Conservation (phyloP, 2,329 filamentous ascomycete species). For the Capronia coronata region DNA sequence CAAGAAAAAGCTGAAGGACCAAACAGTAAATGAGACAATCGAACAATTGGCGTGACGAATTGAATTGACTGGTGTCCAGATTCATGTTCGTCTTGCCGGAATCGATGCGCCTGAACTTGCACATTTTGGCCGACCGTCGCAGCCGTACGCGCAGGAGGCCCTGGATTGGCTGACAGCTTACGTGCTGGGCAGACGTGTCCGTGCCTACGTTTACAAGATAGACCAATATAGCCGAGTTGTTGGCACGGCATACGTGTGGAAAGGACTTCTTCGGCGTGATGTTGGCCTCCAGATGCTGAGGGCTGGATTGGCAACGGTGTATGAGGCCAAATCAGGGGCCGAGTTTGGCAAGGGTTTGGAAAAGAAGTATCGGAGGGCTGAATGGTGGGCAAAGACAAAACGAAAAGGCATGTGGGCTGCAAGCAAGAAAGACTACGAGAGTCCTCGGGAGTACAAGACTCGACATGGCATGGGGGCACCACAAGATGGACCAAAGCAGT, state of each 20-base stretch:
- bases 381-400: conserved; percentile 55
- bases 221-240: conserved; percentile 94
- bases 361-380: conserved; percentile 44
- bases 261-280: conserved; percentile 62
- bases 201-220: conserved; percentile 71
- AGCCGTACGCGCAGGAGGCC: conserved; percentile 77
- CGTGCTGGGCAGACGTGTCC: conserved; percentile 65
- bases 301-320: conserved; percentile 77
- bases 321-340: conserved; percentile 82
- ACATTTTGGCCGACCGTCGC: conserved; percentile 83
- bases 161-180: conserved; percentile 71
- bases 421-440: conserved; percentile 61
- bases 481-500: conserved; percentile 9
- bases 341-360: conserved; percentile 72
- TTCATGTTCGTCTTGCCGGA: conserved; percentile 82
- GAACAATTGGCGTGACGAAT: neutral
- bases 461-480: conserved; percentile 31
- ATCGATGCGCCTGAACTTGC: conserved; percentile 88
- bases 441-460: conserved; percentile 79
- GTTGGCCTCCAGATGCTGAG: conserved; percentile 87
- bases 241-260: conserved; percentile 67
- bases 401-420: conserved; percentile 70
- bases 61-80: conserved; percentile 38
- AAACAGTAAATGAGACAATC: conserved; percentile 57
- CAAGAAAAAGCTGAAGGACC: conserved; percentile 63